phyloP scores from a whole-genome alignment of 345 rosid species.

The Clarkia xantiana region DNA sequence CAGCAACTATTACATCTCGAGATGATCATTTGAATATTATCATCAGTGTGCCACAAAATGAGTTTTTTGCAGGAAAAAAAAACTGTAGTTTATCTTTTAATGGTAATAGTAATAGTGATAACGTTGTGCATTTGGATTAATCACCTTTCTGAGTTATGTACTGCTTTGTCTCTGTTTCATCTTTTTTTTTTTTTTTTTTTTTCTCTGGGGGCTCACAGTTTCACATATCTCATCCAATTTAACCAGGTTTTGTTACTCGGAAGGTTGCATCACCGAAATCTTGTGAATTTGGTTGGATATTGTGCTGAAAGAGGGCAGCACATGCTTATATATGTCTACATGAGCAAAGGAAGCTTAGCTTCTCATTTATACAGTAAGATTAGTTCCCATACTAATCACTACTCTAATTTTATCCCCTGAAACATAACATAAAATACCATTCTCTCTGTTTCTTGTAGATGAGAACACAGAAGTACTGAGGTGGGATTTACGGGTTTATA shows the following conservation, averaged over 20 bases:
- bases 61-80: no score
- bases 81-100: no score
- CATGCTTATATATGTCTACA: slow-evolving; percentile 88
- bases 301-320: slow-evolving; percentile 94
- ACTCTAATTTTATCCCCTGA: slow-evolving; percentile 1
- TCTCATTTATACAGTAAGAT: slow-evolving; percentile 77
- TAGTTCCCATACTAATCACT: slow-evolving; percentile 12
- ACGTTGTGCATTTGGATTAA: no score
- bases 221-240: not conserved
- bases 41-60: no score
- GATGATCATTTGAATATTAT: no score
- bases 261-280: slow-evolving; percentile 91
- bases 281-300: slow-evolving; percentile 90
- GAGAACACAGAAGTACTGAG: slow-evolving; percentile 38
- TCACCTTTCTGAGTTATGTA: no score
- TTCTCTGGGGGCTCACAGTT: not conserved
- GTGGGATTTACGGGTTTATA: slow-evolving; percentile 82
- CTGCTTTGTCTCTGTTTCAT: not conserved
- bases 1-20: no score
- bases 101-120: no score
- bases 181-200: not conserved
- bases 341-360: slow-evolving; percentile 96
- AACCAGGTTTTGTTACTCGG: slow-evolving; percentile 86
- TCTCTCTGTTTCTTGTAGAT: slow-evolving; percentile 24
- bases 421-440: no score